Percentiles rank a stretch among this genome's conserved stretches.
These are phyloP conservation scores for Graphilbum ipis-grandicollis DNA, from an alignment of 2,329 filamentous ascomycete genomes.

Conservation along the genomic window DNA sequence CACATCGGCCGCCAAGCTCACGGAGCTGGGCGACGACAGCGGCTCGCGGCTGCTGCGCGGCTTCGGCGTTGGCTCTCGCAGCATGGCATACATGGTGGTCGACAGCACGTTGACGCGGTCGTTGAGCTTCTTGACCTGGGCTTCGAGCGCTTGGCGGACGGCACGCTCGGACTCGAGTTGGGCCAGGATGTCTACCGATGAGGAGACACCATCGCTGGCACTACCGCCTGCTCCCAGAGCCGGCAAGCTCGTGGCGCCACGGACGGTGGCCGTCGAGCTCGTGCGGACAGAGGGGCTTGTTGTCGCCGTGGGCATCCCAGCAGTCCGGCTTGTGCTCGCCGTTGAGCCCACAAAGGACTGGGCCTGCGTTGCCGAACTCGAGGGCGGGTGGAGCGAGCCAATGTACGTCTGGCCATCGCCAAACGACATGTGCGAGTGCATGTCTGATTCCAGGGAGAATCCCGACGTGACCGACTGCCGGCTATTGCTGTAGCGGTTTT, in stretches of 20 bases:
- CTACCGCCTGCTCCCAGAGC: conserved; percentile 17
- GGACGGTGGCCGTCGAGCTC: conserved; percentile 24
- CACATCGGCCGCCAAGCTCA: neutral
- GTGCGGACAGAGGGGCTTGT: neutral
- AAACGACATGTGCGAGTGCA: conserved; percentile 23
- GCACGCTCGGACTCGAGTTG: conserved; percentile 39
- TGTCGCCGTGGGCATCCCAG: neutral
- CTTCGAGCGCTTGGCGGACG: conserved; percentile 36
- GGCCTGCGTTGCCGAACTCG: conserved; percentile 14
- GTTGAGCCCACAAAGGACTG: conserved; percentile 7
- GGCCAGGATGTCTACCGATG: conserved; percentile 30
- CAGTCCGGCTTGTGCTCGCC: too few relatives aligned
- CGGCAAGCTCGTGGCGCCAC: conserved; percentile 27
- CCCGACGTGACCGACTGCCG: conserved; percentile 11
- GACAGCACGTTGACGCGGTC: conserved; percentile 30
- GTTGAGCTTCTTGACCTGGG: conserved; percentile 34
- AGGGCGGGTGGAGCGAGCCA: conserved; percentile 22
- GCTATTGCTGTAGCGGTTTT: conserved; percentile 19
- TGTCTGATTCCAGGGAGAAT: conserved; percentile 7
- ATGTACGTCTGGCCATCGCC: conserved; percentile 28
- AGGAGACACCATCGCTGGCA: conserved; percentile 22
- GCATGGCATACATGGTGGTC: conserved; percentile 20
- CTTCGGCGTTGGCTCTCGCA: conserved; percentile 18
- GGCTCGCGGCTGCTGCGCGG: conserved; percentile 12
- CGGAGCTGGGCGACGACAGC: neutral